These are phyloP conservation scores for Fusarium transvaalense DNA, from an alignment of 2,329 filamentous ascomycete species.

Conservation along the genomic window DNA sequence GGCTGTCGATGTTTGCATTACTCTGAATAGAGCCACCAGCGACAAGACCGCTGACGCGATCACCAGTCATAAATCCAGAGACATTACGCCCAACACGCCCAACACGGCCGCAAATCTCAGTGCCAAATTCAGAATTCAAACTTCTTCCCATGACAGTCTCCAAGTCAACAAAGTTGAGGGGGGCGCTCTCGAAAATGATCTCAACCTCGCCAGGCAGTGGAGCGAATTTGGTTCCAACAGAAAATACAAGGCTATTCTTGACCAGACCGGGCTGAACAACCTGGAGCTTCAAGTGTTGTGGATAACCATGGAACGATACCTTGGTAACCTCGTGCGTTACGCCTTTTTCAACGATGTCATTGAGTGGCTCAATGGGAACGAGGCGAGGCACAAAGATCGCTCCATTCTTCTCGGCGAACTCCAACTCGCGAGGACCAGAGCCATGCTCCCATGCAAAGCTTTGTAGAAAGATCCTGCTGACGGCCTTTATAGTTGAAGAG, in stretches of 20 bases:
- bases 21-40: constrained; percentile 54
- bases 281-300: constrained; percentile 41
- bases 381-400: constrained; percentile 61
- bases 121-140: constrained; percentile 51
- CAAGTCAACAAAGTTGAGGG: constrained; percentile 55
- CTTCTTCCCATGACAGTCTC: constrained; percentile 53
- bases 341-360: constrained; percentile 59
- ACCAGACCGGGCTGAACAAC: constrained; percentile 47
- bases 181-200: constrained; percentile 55
- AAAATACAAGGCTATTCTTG: constrained; percentile 46
- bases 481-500: constrained; percentile 10
- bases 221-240: constrained; percentile 22
- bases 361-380: constrained; percentile 55
- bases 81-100: constrained; percentile 52
- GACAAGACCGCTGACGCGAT: constrained; percentile 58
- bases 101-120: constrained; percentile 59
- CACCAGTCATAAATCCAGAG: constrained; percentile 51
- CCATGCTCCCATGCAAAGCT: constrained; percentile 38
- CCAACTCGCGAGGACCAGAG: constrained; percentile 53
- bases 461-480: constrained; percentile 47
- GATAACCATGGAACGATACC: constrained; percentile 40
- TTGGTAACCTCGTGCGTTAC: constrained; percentile 10
- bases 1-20: constrained; percentile 50
- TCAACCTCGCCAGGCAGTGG: constrained; percentile 55
- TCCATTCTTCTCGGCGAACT: constrained; percentile 58